Conservation (phyloP, 1,284 basidiomycete genomes). For the Heimioporus retisporus region DNA sequence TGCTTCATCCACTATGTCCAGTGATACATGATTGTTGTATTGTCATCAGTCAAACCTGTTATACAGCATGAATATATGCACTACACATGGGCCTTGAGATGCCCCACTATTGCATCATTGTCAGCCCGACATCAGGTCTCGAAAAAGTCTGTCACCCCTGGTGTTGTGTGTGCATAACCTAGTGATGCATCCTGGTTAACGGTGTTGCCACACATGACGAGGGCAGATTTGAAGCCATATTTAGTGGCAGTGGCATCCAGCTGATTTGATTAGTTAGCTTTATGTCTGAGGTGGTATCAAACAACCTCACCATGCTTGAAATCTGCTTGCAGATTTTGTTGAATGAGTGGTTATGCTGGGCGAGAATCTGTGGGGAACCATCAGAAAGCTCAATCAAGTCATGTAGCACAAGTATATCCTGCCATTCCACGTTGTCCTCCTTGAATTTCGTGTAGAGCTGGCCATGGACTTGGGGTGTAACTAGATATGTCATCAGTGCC, state of each 20-base stretch:
- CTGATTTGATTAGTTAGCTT: background rate
- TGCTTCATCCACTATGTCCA: too few relatives aligned
- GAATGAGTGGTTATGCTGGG: too few relatives aligned
- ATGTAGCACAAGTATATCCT: too few relatives aligned
- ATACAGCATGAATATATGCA: background rate
- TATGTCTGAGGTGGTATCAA: too few relatives aligned
- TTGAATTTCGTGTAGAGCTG: too few relatives aligned
- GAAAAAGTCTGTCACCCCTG: background rate
- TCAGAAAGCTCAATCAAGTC: too few relatives aligned
- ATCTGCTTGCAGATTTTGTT: too few relatives aligned
- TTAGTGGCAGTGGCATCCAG: background rate
- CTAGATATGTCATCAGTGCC: too few relatives aligned
- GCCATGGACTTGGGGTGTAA: too few relatives aligned
- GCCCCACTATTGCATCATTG: background rate
- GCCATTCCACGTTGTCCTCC: too few relatives aligned
- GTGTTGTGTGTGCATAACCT: background rate
- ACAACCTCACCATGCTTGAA: too few relatives aligned
- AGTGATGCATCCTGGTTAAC: background rate
- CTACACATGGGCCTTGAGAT: background rate
- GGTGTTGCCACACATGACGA: background rate
- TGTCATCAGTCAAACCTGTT: background rate
- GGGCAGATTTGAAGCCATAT: background rate
- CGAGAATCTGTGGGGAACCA: too few relatives aligned
- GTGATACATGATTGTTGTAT: background rate
- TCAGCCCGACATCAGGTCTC: background rate